These are phyloP conservation scores for Coccomyxa sp. DNA, from an alignment of 139 green algal genomes.

Conservation along the genomic window DNA sequence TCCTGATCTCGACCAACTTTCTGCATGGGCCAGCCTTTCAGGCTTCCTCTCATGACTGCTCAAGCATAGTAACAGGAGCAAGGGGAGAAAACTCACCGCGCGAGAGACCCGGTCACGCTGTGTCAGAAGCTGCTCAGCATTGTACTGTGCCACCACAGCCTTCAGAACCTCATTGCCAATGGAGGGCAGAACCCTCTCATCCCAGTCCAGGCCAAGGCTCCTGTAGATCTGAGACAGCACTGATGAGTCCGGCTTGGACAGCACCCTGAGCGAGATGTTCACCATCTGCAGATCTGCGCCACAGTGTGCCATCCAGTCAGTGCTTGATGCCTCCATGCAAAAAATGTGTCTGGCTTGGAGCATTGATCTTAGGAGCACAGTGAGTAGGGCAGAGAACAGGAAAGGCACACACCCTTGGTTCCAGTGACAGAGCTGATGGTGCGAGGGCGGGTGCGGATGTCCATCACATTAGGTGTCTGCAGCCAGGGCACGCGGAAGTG, in stretches of 20 bases:
- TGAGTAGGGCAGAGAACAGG: neutral
- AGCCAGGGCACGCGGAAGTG: constrained; percentile 90
- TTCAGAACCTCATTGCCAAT: constrained; percentile 99
- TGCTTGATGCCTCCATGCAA: neutral
- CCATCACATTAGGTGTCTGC: constrained; percentile 90
- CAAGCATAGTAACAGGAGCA: neutral
- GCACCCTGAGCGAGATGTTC: constrained; percentile 94
- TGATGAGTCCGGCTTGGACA: constrained; percentile 86
- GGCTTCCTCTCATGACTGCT: neutral
- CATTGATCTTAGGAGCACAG: neutral
- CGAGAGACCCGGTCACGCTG: constrained; percentile 88
- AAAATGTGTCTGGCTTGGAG: too few relatives aligned
- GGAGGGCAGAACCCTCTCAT: constrained; percentile 97
- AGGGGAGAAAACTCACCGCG: constrained; percentile 29
- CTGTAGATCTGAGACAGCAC: constrained; percentile 85
- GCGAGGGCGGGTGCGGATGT: constrained; percentile 90
- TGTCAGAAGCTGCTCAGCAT: constrained; percentile 98
- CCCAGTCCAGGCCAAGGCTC: constrained; percentile 92
- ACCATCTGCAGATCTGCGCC: constrained; percentile 98
- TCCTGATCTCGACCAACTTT: too few relatives aligned
- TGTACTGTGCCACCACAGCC: constrained; percentile 96
- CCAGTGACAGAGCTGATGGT: constrained; percentile 95
- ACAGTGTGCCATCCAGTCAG: neutral
- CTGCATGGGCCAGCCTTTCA: too few relatives aligned
- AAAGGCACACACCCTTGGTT: constrained; percentile 78